Base-by-base conservation (phyloP, 768 basidiomycete species). In the Phylloporus sp. region DNA sequence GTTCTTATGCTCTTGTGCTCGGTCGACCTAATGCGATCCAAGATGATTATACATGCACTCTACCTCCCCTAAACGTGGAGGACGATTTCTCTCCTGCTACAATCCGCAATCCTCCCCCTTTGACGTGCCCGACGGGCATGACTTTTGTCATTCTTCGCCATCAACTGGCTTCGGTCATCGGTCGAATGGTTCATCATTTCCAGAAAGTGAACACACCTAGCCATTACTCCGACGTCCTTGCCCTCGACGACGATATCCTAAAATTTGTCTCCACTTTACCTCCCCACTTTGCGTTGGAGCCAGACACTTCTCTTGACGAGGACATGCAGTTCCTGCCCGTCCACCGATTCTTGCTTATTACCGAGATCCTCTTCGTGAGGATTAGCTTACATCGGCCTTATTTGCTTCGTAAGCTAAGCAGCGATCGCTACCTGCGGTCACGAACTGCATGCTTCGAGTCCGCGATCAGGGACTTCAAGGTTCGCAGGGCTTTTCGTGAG, bases 111-210 rank as follows among this genome's bases (percentile, higher is more conserved):
- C 70, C 80, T 28, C 67, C 76, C 22, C 78, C 82, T 46, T 65
- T 90, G 52, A 76, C 79, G 1, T 76, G 71, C 22, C 92, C 93
- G 2, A 95, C 91, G 0, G 74, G 71, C 13, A 86, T 90, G 75
- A 92, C 92, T 1, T 95, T 90, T 61, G 82, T 90, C 27, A 90
- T 95, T 50, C 74, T 96, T 22, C 75, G 93, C 32, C 86, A 93
- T 57, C 78, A 81, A 26, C 75, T 96, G 17, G 88, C 90, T 24
- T 71, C 75, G 29, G 86, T 94, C 49, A 93, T 94, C 49, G 92
- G 91, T 14, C 83, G 82, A 26, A 90, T 96, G 60, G 89, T 90
- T 32, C 89, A 92, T 58, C 90, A 94, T 68, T 95, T 93, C 68
- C 93, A 95, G 63, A 84, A 86, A 69, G 81, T 93, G 27, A 77